These are phyloP conservation scores for Solioccasus polychromus DNA, from an alignment of 768 basidiomycete genomes.

Conservation along the genomic window DNA sequence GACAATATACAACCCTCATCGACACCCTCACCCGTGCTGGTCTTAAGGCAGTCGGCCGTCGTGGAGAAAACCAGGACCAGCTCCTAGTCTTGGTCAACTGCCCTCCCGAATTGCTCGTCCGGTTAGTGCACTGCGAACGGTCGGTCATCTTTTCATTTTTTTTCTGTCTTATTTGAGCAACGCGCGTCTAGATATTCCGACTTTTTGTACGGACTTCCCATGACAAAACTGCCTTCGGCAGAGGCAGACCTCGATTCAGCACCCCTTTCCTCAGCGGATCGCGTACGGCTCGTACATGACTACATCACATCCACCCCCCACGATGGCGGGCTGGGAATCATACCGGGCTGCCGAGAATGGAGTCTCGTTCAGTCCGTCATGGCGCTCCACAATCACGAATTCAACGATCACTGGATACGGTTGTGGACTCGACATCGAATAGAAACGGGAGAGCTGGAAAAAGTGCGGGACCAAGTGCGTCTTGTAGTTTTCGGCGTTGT, in stretches of 20 bases:
- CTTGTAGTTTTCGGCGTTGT: neutral
- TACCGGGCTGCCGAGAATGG: conserved; percentile 71
- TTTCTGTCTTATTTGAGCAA: neutral
- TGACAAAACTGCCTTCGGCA: conserved; percentile 40
- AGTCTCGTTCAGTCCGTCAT: conserved; percentile 77
- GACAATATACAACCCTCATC: conserved; percentile 66
- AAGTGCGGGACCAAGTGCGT: conserved; percentile 69
- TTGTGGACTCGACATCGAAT: conserved; percentile 68
- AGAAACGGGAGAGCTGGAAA: conserved; percentile 61
- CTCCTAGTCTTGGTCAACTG: conserved; percentile 76
- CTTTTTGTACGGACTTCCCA: conserved; percentile 73
- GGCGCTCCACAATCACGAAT: conserved; percentile 78
- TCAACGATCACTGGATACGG: conserved; percentile 78
- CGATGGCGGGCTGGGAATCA: conserved; percentile 87
- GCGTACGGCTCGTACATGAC: conserved; percentile 73
- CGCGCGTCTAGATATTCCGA: conserved; percentile 56
- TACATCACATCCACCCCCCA: conserved; percentile 64
- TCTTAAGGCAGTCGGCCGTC: conserved; percentile 67
- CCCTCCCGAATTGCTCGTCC: conserved; percentile 55
- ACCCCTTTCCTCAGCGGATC: conserved; percentile 65
- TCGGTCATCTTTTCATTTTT: conserved; percentile 35
- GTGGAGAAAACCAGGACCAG: conserved; percentile 75
- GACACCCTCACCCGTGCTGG: conserved; percentile 59
- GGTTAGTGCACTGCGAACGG: conserved; percentile 74
- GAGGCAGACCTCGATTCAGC: conserved; percentile 43